Base-by-base conservation (phyloP, 345 rosid genomes). In the Lepidium africanum region DNA sequence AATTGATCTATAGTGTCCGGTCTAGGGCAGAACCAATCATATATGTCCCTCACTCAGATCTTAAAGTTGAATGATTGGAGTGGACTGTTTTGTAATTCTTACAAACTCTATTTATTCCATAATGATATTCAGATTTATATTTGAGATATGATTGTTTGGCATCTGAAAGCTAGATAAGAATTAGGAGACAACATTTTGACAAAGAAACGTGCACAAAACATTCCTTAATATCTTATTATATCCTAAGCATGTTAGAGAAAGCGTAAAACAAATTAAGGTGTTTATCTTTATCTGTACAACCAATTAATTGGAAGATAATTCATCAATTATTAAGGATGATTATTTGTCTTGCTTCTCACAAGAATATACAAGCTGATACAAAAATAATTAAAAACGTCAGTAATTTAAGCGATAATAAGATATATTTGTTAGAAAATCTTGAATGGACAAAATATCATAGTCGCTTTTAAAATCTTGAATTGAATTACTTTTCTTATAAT, bases 141-240 rank as follows among this genome's bases (percentile, higher is more conserved):
- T 5, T 30, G 33, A 30, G 33, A 30, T 30, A 30, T 3, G 14
- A 61, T 32, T 9, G 35, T 37, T 25, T 25, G 19, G 15, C 43
- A 73, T 33, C 52, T 57, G 53, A 32, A 56, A 23, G 25, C 9
- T 19, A 57, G 72, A 73, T 65, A 49, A 59, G 72, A 59, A 21
- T 42, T 16, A 36, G 49, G 67, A 66, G 72, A 66, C 71, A 65
- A 9, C 27, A 57, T 53, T 40, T 65, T 33, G 66, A 72, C 72
- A 73, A 41, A 23, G 42, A 65, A 48, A 73, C 62, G 72, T 66
- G 72, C 55, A 73, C 65, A 65, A 40, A 66, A 49, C 41, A 65
- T 58, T 73, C 62, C 41, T 59, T 50, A 35, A 9, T 23, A 59
- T 58, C 10, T 57, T 17, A 57, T 56, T 17, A 57, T 56, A 32